phyloP scores from a whole-genome alignment of 2,329 filamentous ascomycete species.

The Exophiala dermatitidis region DNA sequence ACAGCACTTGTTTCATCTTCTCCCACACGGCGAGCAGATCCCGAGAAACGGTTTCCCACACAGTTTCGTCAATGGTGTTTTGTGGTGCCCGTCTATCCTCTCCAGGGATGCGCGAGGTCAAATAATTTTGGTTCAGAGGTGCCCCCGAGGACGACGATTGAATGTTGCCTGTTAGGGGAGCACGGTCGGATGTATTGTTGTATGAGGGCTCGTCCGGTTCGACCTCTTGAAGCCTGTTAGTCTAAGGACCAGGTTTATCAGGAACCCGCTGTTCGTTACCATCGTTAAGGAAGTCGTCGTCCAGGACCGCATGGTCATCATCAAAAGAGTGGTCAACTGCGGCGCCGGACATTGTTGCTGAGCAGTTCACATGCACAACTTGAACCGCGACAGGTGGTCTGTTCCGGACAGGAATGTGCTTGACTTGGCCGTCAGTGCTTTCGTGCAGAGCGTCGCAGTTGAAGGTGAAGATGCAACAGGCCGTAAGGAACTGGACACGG shows the following conservation, averaged over 20 bases:
- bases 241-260: slow-evolving; percentile 56
- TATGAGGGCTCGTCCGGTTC: slow-evolving; percentile 88
- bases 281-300: slow-evolving; percentile 36
- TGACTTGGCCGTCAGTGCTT: not conserved
- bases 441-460: too few relatives aligned
- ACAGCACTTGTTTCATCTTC: slow-evolving; percentile 96
- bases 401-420: not conserved
- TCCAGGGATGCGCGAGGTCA: slow-evolving; percentile 82
- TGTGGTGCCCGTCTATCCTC: slow-evolving; percentile 84
- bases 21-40: slow-evolving; percentile 91
- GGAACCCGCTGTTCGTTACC: slow-evolving; percentile 33
- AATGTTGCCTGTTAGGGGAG: slow-evolving; percentile 80
- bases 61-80: slow-evolving; percentile 93
- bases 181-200: slow-evolving; percentile 59
- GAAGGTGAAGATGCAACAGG: too few relatives aligned
- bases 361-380: slow-evolving; percentile 2
- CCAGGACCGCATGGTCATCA: slow-evolving; percentile 25
- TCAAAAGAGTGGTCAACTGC: slow-evolving; percentile 22
- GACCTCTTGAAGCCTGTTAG: slow-evolving; percentile 65
- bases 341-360: slow-evolving; percentile 32
- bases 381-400: not conserved
- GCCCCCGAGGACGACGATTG: slow-evolving; percentile 49
- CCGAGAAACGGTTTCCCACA: slow-evolving; percentile 93
- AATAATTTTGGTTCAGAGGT: slow-evolving; percentile 65
- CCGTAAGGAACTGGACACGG: not conserved